Evolutionary conservation across 2,329 filamentous ascomycete species (phyloP), one percentile per base, ranked within the genome.

Genomic region (Torrubiella hemipterigena): DNA sequence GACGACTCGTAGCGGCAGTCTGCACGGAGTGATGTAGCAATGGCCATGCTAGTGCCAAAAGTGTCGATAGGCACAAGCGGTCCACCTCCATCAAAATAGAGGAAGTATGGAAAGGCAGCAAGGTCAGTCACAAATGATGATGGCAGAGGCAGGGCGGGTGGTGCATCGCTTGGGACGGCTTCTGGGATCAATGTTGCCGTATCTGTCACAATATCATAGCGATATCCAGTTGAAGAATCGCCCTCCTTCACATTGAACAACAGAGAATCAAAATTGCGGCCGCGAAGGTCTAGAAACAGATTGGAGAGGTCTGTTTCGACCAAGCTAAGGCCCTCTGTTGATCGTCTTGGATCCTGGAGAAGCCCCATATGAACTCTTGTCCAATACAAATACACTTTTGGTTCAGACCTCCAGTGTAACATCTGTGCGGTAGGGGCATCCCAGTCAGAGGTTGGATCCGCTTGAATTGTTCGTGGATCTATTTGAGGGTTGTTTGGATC

Each of bases 401-500:
- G 32, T 13, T 16, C 16, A 1, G 32, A 33, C n/a, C 30, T 16
- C 32, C 32, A 33, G 18, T 23, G 21, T 17, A 33, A 17, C 27
- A 33, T 30, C 27, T 30, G 17, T 3, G 27, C n/a, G 15, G 32
- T 29, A 15, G 32, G 32, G 16, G 18, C 17, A 19, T 33, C 32
- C 32, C 32, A 33, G 21, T 33, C 32, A 4, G 32, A 33, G 10
- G 32, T 33, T 14, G 32, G 32, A 22, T 33, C 32, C 3, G 32
- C 27, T 25, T 33, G 27, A 16, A 33, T 33, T 20, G 32, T 33
- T 6, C 32, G 32, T 13, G 32, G 32, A 19, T 33, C 32, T 20
- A 33, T 26, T 21, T 30, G 31, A 8, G 21, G 8, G 25, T 26
- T 26, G 20, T 7, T 29, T 7, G 7, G 16, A 23, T 14, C 29